These are phyloP conservation scores for Sarcodon aspratus DNA, from an alignment of 768 basidiomycete genomes.

Conservation along the genomic window DNA sequence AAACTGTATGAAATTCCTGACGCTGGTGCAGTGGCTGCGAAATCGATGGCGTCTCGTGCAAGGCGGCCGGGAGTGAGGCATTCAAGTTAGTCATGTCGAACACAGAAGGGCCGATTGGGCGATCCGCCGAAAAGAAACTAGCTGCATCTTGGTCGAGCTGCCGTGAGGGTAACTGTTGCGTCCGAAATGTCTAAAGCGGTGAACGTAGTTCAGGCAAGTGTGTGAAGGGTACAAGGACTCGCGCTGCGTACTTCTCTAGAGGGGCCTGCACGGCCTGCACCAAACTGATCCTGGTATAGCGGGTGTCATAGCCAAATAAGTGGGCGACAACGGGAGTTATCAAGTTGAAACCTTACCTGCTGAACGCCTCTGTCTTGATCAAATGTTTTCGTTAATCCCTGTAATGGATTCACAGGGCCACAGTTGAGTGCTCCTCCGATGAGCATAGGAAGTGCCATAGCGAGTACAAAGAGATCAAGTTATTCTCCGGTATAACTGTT, in stretches of 20 bases:
- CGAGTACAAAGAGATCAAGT: background rate
- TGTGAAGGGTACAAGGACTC: background rate
- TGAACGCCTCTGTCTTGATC: constrained; percentile 71
- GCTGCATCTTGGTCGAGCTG: constrained; percentile 50
- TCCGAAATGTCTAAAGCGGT: constrained; percentile 44
- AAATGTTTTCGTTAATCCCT: constrained; percentile 68
- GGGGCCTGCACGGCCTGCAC: constrained; percentile 44
- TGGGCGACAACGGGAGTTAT: background rate
- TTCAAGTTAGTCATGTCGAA: constrained; percentile 55
- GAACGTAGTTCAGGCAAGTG: background rate
- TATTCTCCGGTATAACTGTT: no score
- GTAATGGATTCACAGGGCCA: constrained; percentile 77
- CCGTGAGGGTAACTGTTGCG: constrained; percentile 25
- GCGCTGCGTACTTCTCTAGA: constrained; percentile 43
- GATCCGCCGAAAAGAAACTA: constrained; percentile 44
- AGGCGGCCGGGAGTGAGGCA: constrained; percentile 29
- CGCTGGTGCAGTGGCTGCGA: constrained; percentile 10
- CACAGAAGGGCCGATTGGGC: constrained; percentile 18
- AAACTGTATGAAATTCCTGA: constrained; percentile 15
- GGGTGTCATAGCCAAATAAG: background rate
- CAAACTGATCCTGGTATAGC: constrained; percentile 53
- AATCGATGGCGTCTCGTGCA: constrained; percentile 8
- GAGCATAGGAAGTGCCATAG: constrained; percentile 76
- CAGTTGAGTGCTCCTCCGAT: constrained; percentile 62
- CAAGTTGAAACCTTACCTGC: constrained; percentile 35